A percentile compares a stretch with the other conserved stretches of the same genome.
These are phyloP conservation scores for Lizonia empirigonia DNA, from an alignment of 2,329 filamentous ascomycete species.

Conservation along the genomic window DNA sequence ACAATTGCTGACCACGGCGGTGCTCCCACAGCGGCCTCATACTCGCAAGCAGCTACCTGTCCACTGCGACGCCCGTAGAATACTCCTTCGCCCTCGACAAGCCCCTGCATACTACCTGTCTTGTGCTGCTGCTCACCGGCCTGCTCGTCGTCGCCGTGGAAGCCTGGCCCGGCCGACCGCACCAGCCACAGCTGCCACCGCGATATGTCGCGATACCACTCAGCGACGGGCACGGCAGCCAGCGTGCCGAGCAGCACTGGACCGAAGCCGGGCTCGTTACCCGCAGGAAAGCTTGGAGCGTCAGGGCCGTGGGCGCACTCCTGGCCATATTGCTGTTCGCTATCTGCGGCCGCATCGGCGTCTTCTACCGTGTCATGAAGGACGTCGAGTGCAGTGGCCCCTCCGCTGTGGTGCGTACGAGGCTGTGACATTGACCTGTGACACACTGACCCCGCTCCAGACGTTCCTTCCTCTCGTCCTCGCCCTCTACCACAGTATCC, in stretches of 20 bases:
- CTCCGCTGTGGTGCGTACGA: constrained; percentile 30
- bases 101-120: constrained; percentile 41
- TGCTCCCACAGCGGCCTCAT: constrained; percentile 40
- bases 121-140: constrained; percentile 42
- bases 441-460: constrained; percentile 24
- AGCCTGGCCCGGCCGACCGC: constrained; percentile 25
- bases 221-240: constrained; percentile 29
- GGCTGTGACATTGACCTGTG: neutral
- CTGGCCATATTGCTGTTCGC: constrained; percentile 37
- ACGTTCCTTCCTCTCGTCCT: constrained; percentile 42
- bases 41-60: constrained; percentile 41
- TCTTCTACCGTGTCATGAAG: constrained; percentile 37
- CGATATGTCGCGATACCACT: constrained; percentile 43
- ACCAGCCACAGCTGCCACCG: constrained; percentile 26
- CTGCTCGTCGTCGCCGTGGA: constrained; percentile 39
- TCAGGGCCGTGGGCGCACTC: constrained; percentile 32
- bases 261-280: constrained; percentile 29
- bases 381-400: constrained; percentile 42
- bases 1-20: constrained; percentile 24
- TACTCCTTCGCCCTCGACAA: constrained; percentile 47
- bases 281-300: constrained; percentile 22
- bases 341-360: constrained; percentile 39
- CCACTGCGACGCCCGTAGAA: constrained; percentile 34
- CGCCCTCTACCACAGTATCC: constrained; percentile 40
- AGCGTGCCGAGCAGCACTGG: constrained; percentile 34